Base-by-base conservation (phyloP, 208 protist genomes). In the Trichomonas tenax region DNA sequence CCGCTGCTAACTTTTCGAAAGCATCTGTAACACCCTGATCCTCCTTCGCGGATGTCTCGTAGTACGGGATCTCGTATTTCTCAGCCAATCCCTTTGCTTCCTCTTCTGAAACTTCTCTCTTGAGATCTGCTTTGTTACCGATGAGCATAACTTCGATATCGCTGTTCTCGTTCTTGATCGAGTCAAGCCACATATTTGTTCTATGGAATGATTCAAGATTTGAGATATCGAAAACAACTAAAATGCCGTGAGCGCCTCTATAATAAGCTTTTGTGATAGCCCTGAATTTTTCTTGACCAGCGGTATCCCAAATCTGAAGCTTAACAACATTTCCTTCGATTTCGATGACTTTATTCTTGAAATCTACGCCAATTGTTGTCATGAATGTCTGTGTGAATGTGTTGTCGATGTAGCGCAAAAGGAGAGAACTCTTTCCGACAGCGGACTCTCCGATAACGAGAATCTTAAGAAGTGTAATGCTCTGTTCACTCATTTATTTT, bases 301-400 rank as follows among this genome's bases (percentile, higher is more conserved):
- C 96, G 0, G 96, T 97, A 86, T 97, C 96, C 96, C 96, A 97
- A 45, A 97, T 97, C 46, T 97, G 96, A 36, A 97, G 96, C 41
- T 97, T 97, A 3, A 96, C 93, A 17, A 45, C 15, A n/a, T 89
- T 97, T 38, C 96, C 97, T 15, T 97, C 97, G 26, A 97, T 89
- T 46, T 97, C 89, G 58, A 97, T 97, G 10, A 96, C 96, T 41
- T 97, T 96, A 96, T 97, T 97, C 95, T 97, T 97, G 97, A 99
- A 99, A 96, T 99, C 98, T 23, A 99, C 98, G 63, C 98, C 99
- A 96, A 99, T 99, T 41, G 99, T 99, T 96, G 97, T 98, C 97
- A 99, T 99, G 97, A 99, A 99, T 96, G 97, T 98, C 96, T 99
- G 99, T 44, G 98, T 99, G 97, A 99, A 99, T 88, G 99, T 99